Base-by-base conservation (phyloP, 73 alveolate species). In the Stentor roeselii region DNA sequence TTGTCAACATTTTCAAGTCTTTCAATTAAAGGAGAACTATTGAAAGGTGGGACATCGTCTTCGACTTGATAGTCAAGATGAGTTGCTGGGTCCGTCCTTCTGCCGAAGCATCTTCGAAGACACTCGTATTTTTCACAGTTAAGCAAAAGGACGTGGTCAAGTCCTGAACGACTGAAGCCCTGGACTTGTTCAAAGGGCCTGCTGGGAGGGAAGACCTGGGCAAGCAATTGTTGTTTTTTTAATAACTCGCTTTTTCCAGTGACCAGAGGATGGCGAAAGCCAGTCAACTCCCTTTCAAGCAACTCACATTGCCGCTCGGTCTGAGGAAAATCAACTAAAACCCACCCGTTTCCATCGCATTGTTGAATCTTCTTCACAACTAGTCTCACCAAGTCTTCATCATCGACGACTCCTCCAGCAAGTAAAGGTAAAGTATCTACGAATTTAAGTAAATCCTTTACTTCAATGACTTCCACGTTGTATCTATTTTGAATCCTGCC, bases 11-110 rank as follows among this genome's bases (percentile, higher is more conserved):
- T 94, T 77, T 82, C 84, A 36, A 95, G 89, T 83, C 98, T 96
- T 86, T 97, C 99, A 82, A 98, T 90, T 14, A 94, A 93, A 59
- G 97, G 97, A 85, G 97, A 95, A 58, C 89, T 85, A 59, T 93
- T 93, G 3, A 96, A 94, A 14, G 98, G 93, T 82, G 99, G 99
- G 35, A 96, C 92, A 83, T 94, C 90, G 82, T 95, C 98, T 82
- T 95, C 98, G 76, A 97, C 90, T 87, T 97, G 99, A 84, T 94
- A 97, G 11, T 84, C 86, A 41, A 90, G 85, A 39, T 91, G 94
- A 42, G 92, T 91, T 42, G 80, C 93, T 59, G 90, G 89, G 83
- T 90, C 98, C 77, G 88, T 85, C 83, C 98, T 92, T 89, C 99
- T 86, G 3, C 99, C 99, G 39, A 95, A 89, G 0, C 99, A 98